A percentile compares a stretch with the other conserved stretches of the same genome.
These are phyloP conservation scores for Hypoxylon sp. DNA, from an alignment of 2,329 filamentous ascomycete species.

Conservation along the genomic window DNA sequence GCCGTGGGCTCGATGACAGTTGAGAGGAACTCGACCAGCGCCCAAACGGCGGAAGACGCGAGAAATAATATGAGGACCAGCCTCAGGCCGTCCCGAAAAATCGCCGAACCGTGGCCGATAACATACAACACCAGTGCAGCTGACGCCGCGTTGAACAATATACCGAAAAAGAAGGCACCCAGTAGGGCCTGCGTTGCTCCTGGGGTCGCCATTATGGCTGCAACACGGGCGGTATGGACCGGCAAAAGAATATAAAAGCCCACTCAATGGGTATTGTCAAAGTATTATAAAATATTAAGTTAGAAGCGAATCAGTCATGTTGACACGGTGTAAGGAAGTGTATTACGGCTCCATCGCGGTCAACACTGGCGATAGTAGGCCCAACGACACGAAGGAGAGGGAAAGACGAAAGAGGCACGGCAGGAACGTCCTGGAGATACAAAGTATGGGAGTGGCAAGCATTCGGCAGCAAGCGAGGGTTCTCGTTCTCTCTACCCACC, in stretches of 20 bases:
- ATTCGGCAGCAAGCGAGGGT: conserved; percentile 34
- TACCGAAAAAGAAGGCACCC: conserved; percentile 70
- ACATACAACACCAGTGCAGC: conserved; percentile 63
- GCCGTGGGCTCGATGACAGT: conserved; percentile 63
- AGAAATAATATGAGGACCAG: conserved; percentile 74
- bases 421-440: conserved; percentile 14
- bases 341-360: conserved; percentile 43
- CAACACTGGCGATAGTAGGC: conserved; percentile 39
- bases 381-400: conserved; percentile 38
- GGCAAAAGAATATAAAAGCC: conserved; percentile 57
- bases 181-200: conserved; percentile 65
- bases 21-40: conserved; percentile 66
- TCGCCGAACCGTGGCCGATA: conserved; percentile 64
- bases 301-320: conserved; percentile 53
- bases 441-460: conserved; percentile 33
- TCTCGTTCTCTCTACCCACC: conserved; percentile 18
- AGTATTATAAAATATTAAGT: conserved; percentile 53
- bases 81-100: conserved; percentile 73
- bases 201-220: conserved; percentile 62
- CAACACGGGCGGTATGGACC: conserved; percentile 50
- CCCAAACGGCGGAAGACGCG: conserved; percentile 67
- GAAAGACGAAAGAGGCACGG: conserved; percentile 25
- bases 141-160: conserved; percentile 67
- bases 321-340: conserved; percentile 18
- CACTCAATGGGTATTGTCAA: conserved; percentile 63